These are phyloP conservation scores for Talaromyces islandicus DNA, from an alignment of 2,329 filamentous ascomycete genomes.

Conservation along the genomic window DNA sequence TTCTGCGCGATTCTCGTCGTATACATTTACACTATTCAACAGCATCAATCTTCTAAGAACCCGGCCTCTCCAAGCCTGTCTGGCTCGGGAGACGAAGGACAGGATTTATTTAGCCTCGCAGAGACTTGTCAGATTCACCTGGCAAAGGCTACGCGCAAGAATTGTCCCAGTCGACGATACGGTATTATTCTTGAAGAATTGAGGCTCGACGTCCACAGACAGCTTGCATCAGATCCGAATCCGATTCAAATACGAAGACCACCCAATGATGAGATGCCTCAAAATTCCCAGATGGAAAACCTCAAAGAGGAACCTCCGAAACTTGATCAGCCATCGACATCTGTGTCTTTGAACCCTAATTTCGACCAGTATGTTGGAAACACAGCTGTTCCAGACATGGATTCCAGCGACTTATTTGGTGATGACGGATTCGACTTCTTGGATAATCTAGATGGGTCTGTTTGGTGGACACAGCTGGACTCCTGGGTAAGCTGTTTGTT, in stretches of 20 bases:
- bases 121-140: conserved; percentile 43
- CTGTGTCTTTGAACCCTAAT: not conserved
- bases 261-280: not conserved
- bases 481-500: conserved; percentile 26
- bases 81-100: conserved; percentile 16
- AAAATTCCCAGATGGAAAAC: not conserved
- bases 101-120: conserved; percentile 35
- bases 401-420: conserved; percentile 14
- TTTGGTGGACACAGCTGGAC: conserved; percentile 34
- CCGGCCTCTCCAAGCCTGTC: conserved; percentile 14
- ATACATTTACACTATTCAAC: conserved; percentile 39
- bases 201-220: conserved; percentile 35
- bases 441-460: conserved; percentile 30
- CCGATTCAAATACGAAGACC: not conserved
- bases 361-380: conserved; percentile 10
- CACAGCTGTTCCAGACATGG: conserved; percentile 17
- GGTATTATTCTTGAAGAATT: conserved; percentile 45
- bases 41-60: conserved; percentile 19
- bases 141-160: conserved; percentile 40
- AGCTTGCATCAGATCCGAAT: conserved; percentile 14
- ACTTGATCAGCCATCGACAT: not conserved
- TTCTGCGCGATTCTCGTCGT: conserved; percentile 38
- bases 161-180: conserved; percentile 43
- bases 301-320: not conserved
- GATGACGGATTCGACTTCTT: conserved; percentile 22